Conservation (phyloP, 2,329 filamentous ascomycete genomes). For the Thielaviopsis populi region DNA sequence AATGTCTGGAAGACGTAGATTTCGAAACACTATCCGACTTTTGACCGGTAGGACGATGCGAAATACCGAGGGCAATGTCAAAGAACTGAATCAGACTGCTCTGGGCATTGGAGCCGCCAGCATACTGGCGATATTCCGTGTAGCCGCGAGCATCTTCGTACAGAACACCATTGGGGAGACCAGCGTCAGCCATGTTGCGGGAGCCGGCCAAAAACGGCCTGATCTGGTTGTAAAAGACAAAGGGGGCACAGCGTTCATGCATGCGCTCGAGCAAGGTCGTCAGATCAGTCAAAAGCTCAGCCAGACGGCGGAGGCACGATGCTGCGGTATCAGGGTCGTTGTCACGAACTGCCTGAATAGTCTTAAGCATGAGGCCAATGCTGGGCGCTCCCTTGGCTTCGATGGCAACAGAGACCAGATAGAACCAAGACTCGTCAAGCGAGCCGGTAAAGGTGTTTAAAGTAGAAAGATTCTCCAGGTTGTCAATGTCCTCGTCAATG, state of each 20-base stretch:
- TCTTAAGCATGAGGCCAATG: conserved; percentile 75
- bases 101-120: conserved; percentile 91
- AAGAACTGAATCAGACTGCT: conserved; percentile 97
- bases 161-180: conserved; percentile 70
- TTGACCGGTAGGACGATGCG: conserved; percentile 79
- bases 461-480: conserved; percentile 74
- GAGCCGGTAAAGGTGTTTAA: conserved; percentile 86
- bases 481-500: conserved; percentile 62
- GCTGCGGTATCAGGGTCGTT: conserved; percentile 58
- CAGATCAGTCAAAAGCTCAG: conserved; percentile 76
- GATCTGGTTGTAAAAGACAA: conserved; percentile 90
- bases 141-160: conserved; percentile 67
- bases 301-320: conserved; percentile 62
- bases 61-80: conserved; percentile 75
- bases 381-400: conserved; percentile 81
- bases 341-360: conserved; percentile 63
- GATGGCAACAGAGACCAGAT: conserved; percentile 86
- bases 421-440: conserved; percentile 97
- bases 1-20: conserved; percentile 43
- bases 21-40: conserved; percentile 26
- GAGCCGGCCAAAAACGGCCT: conserved; percentile 91
- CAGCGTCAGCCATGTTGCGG: conserved; percentile 95
- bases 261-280: conserved; percentile 66
- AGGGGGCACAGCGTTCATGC: conserved; percentile 90
- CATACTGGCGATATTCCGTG: conserved; percentile 64